Conservation (phyloP, 176 grass and related monocot species). For the Carex myosuroides region DNA sequence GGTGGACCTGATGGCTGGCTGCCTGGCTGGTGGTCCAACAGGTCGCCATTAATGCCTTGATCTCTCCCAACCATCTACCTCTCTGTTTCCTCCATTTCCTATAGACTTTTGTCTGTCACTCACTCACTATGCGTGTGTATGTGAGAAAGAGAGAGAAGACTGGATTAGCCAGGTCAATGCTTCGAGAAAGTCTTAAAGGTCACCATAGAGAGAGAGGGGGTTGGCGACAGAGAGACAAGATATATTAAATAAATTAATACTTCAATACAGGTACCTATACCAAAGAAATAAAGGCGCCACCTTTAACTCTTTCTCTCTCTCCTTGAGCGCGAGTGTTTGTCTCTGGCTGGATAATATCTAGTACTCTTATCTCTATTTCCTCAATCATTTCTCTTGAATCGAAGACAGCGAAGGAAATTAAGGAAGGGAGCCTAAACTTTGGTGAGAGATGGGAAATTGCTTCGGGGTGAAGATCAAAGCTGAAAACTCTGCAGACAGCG, state of each 20-base stretch:
- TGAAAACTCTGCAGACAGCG: constrained; percentile 19
- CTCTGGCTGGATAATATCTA: not conserved
- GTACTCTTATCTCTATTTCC: not conserved
- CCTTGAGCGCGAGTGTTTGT: not conserved
- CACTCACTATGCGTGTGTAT: not conserved
- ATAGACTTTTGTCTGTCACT: not conserved
- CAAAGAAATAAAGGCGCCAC: constrained; percentile 13
- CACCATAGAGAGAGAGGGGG: not conserved
- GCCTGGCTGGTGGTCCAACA: not conserved
- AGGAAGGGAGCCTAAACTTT: not conserved
- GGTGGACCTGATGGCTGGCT: too few species aligned
- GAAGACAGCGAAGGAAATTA: not conserved
- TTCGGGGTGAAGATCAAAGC: constrained; percentile 24
- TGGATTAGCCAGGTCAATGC: constrained; percentile 10
- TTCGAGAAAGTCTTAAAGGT: not conserved
- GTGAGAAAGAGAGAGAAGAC: not conserved
- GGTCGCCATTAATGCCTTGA: not conserved
- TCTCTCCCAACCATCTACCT: constrained; percentile 4
- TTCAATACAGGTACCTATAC: not conserved
- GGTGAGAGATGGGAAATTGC: constrained; percentile 19
- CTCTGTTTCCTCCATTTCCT: not conserved
- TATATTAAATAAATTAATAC: not conserved
- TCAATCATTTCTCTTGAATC: not conserved
- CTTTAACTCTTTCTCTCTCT: not conserved
- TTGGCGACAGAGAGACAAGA: constrained; percentile 1